Base-by-base conservation (phyloP, 202 grass and related monocot genomes). In the Schoenoplectus triqueter region DNA sequence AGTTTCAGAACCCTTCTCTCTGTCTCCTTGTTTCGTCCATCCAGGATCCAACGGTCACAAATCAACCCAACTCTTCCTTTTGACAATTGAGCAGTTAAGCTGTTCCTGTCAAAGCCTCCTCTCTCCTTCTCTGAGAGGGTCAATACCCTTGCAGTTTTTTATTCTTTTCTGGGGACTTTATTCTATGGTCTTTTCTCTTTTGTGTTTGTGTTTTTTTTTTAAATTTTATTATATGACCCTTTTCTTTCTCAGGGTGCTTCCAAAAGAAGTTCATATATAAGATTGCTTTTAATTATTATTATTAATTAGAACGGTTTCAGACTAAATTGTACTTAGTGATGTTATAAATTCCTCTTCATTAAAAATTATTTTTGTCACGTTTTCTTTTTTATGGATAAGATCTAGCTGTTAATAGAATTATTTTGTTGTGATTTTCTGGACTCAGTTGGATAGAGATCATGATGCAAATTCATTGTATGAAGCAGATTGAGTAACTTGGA, bases 1-100 rank as follows among this genome's bases (percentile, higher is more conserved):
- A 15, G 63, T 56, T 51, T 82, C 80, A 69, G 80, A 66, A 15
- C 46, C 59, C 52, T n/a, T 5, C 75, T 56, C 55, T 65, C 56
- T 40, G 0, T 66, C 78, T 64, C 78, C 60, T 66, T 67, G 5
- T 6, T 73, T 21, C 70, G 10, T 82, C 61, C 49, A 64, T 54
- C 63, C 18, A 64, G 1, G 5, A 82, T 82, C 80, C 45, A 82
- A 82, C 80, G 65, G 81, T 83, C 46, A 18, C 1, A 11, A 44
- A 15, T 83, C 10, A 55, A 70, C 11, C 31, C 6, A 59, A 83
- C 64, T 83, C 64, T n/a, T 15, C 9, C 80, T 69, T 83, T 83
- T 83, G 81, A 83, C 81, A 83, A 69, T 71, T 70, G 20, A 71
- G 81, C 81, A 83, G 81, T 83, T 83, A 83, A 83, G 81, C 81